These are phyloP conservation scores for Alnus glutinosa DNA, from an alignment of 306 rosid species.

Conservation along the genomic window DNA sequence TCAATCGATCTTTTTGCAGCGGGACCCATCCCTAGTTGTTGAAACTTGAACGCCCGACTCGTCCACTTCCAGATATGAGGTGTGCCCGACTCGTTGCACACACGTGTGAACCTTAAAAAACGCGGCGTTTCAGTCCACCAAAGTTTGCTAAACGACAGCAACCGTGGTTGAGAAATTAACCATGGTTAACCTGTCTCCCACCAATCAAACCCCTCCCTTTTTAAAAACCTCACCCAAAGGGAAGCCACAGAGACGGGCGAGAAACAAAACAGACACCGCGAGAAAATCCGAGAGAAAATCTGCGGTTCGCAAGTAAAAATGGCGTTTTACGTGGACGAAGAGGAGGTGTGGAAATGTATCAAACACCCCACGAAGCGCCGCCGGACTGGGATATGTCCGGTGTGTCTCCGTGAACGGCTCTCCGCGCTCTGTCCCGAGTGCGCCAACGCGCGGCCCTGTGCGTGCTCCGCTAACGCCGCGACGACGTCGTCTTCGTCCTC, in stretches of 20 bases:
- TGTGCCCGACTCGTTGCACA: not conserved
- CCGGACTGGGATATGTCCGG: slow-evolving; percentile 71
- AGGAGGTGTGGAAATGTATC: slow-evolving; percentile 80
- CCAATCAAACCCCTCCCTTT: slow-evolving; percentile 34
- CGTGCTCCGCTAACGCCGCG: slow-evolving; percentile 53
- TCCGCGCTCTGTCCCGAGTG: slow-evolving; percentile 81
- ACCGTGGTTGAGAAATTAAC: slow-evolving; percentile 43
- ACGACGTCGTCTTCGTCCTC: slow-evolving; percentile 59
- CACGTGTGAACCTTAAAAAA: slow-evolving; percentile 21
- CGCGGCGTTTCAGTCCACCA: slow-evolving; percentile 42
- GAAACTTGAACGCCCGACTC: slow-evolving; percentile 9
- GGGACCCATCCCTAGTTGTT: slow-evolving; percentile 6
- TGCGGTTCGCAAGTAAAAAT: slow-evolving; percentile 19
- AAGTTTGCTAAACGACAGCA: slow-evolving; percentile 20
- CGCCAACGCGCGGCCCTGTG: slow-evolving; percentile 86
- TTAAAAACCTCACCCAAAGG: slow-evolving; percentile 49
- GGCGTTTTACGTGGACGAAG: slow-evolving; percentile 80
- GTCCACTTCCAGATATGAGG: slow-evolving; percentile 36
- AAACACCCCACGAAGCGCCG: slow-evolving; percentile 90
- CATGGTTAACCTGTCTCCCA: slow-evolving; percentile 57
- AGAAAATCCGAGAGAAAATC: not conserved
- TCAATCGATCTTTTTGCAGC: not conserved
- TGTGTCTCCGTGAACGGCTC: slow-evolving; percentile 90
- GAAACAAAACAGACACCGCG: not conserved
- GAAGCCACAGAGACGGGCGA: slow-evolving; percentile 22